These are phyloP conservation scores for Maudiozyma pseudohumilis DNA, from an alignment of 805 yeast genomes.

Conservation along the genomic window DNA sequence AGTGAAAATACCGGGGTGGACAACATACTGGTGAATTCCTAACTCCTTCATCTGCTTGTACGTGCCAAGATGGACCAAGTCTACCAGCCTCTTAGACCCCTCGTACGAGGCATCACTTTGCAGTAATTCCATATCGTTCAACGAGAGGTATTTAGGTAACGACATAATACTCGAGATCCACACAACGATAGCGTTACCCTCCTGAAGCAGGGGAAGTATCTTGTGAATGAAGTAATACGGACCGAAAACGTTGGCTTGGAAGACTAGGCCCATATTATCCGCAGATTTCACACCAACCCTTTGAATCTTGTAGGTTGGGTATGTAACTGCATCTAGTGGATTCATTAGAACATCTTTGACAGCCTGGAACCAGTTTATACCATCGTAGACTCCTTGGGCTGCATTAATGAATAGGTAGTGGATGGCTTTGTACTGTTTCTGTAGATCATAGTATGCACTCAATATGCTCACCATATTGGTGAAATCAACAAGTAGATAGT, in stretches of 20 bases:
- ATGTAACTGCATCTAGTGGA: constrained; percentile 79
- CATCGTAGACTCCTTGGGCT: constrained; percentile 79
- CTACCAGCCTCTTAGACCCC: constrained; percentile 83
- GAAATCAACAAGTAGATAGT: constrained; percentile 83
- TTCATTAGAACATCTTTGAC: constrained; percentile 49
- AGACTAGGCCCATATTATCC: constrained; percentile 80
- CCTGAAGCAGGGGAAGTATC: constrained; percentile 43
- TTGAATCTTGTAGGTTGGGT: constrained; percentile 80
- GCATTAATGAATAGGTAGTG: constrained; percentile 82
- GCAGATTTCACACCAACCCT: constrained; percentile 60
- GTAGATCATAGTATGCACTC: constrained; percentile 61
- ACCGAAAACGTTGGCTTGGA: constrained; percentile 94
- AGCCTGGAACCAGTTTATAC: constrained; percentile 82
- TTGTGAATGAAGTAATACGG: constrained; percentile 78
- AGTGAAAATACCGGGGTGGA: constrained; percentile 91
- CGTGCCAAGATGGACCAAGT: constrained; percentile 68
- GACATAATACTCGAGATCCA: constrained; percentile 88
- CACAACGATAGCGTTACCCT: constrained; percentile 53
- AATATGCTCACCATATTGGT: constrained; percentile 79
- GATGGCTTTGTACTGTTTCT: constrained; percentile 50
- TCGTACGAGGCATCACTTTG: constrained; percentile 66
- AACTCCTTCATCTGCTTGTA: constrained; percentile 40
- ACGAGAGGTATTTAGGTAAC: constrained; percentile 59
- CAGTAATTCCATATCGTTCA: constrained; percentile 65
- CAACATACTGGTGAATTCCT: constrained; percentile 62